Evolutionary conservation across 768 basidiomycete species (phyloP).

Genomic region (Agaricus subrufescens): DNA sequence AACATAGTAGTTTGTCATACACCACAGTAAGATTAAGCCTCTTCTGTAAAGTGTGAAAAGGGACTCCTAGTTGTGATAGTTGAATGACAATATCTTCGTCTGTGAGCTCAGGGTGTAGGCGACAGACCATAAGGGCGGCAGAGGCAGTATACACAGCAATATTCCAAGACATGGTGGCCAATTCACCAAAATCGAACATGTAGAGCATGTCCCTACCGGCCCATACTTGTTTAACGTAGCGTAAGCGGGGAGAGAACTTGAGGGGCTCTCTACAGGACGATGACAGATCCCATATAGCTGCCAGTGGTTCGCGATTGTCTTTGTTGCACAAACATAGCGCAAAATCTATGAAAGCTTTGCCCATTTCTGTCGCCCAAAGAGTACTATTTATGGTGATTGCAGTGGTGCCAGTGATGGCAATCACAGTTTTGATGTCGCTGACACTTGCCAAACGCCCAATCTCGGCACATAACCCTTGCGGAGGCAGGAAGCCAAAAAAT

Average conservation of each 20-base stretch:
- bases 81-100: not conserved
- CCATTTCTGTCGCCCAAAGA: not conserved
- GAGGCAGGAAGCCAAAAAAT: not conserved
- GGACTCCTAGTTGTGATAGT: not conserved
- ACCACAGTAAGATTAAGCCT: not conserved
- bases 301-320: not conserved
- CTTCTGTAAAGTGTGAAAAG: not conserved
- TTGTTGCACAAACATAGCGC: not conserved
- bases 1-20: not conserved
- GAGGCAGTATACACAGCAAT: not conserved
- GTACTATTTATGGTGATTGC: not conserved
- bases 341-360: not conserved
- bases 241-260: too few species aligned
- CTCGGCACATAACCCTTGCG: too few species aligned
- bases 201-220: not conserved
- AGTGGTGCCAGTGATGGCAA: not conserved
- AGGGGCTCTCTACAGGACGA: not conserved
- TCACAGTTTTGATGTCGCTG: not conserved
- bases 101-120: not conserved
- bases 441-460: not conserved
- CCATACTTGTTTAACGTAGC: not conserved
- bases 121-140: not conserved
- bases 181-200: not conserved
- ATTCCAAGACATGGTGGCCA: not conserved
- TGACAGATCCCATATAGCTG: not conserved